Conservation (phyloP, 2,329 filamentous ascomycete genomes). For the Epichloe hybrida region DNA sequence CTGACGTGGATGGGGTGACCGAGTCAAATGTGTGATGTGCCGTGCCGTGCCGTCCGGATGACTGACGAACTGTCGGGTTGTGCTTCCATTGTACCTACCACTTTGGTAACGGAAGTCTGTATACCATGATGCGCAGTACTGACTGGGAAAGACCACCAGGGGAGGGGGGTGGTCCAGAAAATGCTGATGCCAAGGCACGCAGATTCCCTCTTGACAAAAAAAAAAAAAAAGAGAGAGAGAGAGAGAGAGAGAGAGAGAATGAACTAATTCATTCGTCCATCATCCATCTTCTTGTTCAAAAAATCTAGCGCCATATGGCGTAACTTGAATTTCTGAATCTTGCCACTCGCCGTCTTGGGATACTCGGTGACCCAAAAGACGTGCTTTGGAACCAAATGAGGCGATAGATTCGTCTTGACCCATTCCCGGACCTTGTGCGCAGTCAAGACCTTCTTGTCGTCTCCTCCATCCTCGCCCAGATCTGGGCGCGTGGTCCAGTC, state of each 20-base stretch:
- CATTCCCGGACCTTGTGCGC: constrained; percentile 52
- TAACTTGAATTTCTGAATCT: constrained; percentile 90
- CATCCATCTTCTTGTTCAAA: constrained; percentile 7
- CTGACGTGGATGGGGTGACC: background rate
- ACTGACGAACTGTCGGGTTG: background rate
- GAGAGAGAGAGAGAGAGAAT: too few species aligned
- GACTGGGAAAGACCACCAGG: too few species aligned
- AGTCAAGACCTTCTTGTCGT: constrained; percentile 24
- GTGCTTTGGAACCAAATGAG: constrained; percentile 73
- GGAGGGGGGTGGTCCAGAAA: too few species aligned
- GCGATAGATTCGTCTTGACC: constrained; percentile 55
- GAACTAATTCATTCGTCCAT: background rate
- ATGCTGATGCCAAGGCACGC: too few species aligned
- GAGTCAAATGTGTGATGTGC: background rate
- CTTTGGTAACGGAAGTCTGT: too few species aligned
- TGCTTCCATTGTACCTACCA: too few species aligned
- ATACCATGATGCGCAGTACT: too few species aligned
- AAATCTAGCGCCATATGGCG: constrained; percentile 45
- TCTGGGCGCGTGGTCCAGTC: constrained; percentile 15
- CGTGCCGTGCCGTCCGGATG: too few species aligned
- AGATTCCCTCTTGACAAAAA: too few species aligned
- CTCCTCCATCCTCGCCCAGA: constrained; percentile 12
- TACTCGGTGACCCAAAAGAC: constrained; percentile 80
- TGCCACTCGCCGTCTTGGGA: constrained; percentile 90
- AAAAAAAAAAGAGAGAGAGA: too few species aligned